phyloP scores from a whole-genome alignment of 352 stramenopile species.

The Globisporangium barbulae region DNA sequence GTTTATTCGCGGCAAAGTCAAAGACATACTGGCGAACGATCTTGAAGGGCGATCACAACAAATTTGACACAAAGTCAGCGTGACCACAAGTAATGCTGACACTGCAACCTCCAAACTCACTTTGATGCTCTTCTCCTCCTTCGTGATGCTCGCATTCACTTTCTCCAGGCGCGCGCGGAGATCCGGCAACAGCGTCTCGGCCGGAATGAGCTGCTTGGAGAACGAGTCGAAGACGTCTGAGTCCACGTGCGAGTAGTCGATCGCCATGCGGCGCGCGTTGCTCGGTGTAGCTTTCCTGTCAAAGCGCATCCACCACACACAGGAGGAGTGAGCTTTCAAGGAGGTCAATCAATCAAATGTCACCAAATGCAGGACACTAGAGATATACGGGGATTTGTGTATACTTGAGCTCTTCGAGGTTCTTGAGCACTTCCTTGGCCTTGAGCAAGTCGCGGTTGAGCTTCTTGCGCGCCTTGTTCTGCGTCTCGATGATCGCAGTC shows the following conservation, averaged over 20 bases:
- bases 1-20: constrained; percentile 35
- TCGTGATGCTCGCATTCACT: constrained; percentile 34
- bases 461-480: constrained; percentile 43
- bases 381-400: not conserved
- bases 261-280: constrained; percentile 9
- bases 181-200: constrained; percentile 43
- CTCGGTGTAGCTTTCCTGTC: constrained; percentile 6
- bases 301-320: not conserved
- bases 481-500: constrained; percentile 28
- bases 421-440: constrained; percentile 37
- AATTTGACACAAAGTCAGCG: not conserved
- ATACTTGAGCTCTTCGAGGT: constrained; percentile 40
- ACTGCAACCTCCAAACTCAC: constrained; percentile 14
- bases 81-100: not conserved
- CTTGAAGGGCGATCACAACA: constrained; percentile 4
- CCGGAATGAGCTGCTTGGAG: constrained; percentile 59
- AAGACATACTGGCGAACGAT: constrained; percentile 42
- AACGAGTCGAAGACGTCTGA: constrained; percentile 67
- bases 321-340: not conserved
- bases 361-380: not conserved
- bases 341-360: not conserved
- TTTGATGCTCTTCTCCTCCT: constrained; percentile 46
- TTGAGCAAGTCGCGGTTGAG: constrained; percentile 46
- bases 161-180: constrained; percentile 35
- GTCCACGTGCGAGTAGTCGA: constrained; percentile 39